A percentile compares a stretch with the other conserved stretches of the same genome.
Evolutionary conservation across 768 basidiomycete genomes (phyloP).

Genomic region (Nidula microcarpa): DNA sequence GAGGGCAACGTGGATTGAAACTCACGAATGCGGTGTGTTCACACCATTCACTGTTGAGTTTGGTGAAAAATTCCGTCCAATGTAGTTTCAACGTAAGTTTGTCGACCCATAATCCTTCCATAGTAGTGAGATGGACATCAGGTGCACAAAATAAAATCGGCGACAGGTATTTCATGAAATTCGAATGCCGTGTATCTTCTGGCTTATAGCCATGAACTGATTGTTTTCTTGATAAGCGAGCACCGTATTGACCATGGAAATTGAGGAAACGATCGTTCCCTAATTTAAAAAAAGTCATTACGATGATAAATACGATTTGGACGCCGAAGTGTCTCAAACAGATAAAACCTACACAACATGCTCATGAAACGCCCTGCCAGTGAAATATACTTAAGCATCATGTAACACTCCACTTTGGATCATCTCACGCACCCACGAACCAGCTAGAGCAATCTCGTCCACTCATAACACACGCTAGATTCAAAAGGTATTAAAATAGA

Average conservation of each 20-base stretch:
- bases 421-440: neutral
- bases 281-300: neutral
- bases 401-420: neutral
- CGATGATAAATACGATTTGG: neutral
- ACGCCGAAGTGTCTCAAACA: neutral
- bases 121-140: conserved; percentile 29
- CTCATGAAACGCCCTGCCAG: conserved; percentile 4
- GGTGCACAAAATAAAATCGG: conserved; percentile 45
- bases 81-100: conserved; percentile 25
- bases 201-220: conserved; percentile 18
- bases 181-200: conserved; percentile 18
- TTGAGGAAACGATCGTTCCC: conserved; percentile 28
- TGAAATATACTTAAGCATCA: neutral
- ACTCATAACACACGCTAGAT: neutral
- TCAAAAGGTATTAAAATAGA: no score
- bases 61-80: conserved; percentile 37
- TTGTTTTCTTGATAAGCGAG: conserved; percentile 32
- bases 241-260: conserved; percentile 38
- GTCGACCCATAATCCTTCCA: conserved; percentile 50
- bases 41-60: conserved; percentile 33
- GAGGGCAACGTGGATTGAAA: neutral
- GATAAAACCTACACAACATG: conserved; percentile 9
- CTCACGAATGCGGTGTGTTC: conserved; percentile 42
- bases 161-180: conserved; percentile 28
- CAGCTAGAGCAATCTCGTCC: neutral